Percentiles rank a stretch among this genome's conserved stretches.
phyloP scores from a whole-genome alignment of 176 grass and related monocot species.

The Carex myosuroides region DNA sequence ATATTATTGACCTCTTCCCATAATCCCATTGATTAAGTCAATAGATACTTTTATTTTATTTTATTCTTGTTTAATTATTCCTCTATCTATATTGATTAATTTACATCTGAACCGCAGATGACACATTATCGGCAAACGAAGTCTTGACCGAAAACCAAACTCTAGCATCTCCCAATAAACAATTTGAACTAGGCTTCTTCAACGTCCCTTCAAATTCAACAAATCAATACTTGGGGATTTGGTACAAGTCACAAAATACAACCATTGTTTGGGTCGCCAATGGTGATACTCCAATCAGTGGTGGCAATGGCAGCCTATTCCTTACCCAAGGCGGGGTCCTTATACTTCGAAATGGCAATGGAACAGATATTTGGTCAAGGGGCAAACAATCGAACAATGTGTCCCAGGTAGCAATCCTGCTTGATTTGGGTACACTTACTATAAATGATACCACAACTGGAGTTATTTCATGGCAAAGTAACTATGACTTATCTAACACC shows the following conservation, averaged over 20 bases:
- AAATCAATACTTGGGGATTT: constrained; percentile 22
- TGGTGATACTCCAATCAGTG: constrained; percentile 9
- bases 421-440: not conserved
- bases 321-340: constrained; percentile 10
- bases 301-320: not conserved
- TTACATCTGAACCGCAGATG: not conserved
- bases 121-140: not conserved
- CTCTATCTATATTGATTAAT: not conserved
- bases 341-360: not conserved
- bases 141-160: not conserved
- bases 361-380: not conserved
- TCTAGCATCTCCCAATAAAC: not conserved
- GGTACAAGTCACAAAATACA: not conserved
- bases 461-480: not conserved
- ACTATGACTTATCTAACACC: constrained; percentile 15
- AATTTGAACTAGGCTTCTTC: constrained; percentile 18
- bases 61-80: not conserved
- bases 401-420: not conserved
- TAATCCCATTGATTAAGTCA: not conserved
- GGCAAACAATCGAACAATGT: not conserved
- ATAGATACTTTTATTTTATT: not conserved
- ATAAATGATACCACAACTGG: not conserved
- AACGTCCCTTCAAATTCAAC: not conserved
- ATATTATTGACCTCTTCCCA: not conserved
- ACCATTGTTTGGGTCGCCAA: constrained; percentile 15